Percentiles rank a stretch among this genome's conserved stretches.
Conservation (phyloP, 164 flowering plant genomes). For the Vitis labrusca region DNA sequence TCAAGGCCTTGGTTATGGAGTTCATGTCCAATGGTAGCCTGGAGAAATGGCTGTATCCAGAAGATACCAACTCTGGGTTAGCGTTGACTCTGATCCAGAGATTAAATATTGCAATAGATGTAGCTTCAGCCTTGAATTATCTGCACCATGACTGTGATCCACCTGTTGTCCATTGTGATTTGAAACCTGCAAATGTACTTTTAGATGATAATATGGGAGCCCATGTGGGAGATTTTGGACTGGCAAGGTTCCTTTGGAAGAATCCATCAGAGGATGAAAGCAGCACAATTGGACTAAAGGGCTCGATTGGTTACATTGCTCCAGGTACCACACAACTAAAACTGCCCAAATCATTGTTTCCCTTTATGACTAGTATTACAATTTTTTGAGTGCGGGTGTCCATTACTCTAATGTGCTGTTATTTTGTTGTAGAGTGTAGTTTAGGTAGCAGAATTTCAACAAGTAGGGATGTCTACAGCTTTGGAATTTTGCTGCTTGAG, state of each 20-base stretch:
- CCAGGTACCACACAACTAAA: slow-evolving; percentile 9
- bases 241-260: slow-evolving; percentile 17
- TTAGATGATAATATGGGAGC: slow-evolving; percentile 13
- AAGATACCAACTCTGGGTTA: slow-evolving; percentile 9
- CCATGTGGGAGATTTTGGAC: slow-evolving; percentile 19
- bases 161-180: slow-evolving; percentile 21
- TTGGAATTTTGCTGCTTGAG: slow-evolving; percentile 19
- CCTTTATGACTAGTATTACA: background rate
- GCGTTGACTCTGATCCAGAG: slow-evolving; percentile 11
- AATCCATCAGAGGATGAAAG: background rate
- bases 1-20: slow-evolving; percentile 18
- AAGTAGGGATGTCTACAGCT: slow-evolving; percentile 20
- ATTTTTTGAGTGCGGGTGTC: background rate
- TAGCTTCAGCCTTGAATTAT: slow-evolving; percentile 16
- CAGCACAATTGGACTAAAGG: slow-evolving; percentile 17
- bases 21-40: slow-evolving; percentile 16
- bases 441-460: slow-evolving; percentile 6
- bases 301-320: slow-evolving; percentile 23
- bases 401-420: background rate
- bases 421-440: slow-evolving; percentile 4
- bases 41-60: slow-evolving; percentile 17
- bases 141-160: slow-evolving; percentile 20
- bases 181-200: slow-evolving; percentile 18
- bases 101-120: slow-evolving; percentile 5
- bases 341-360: background rate